Evolutionary conservation across 371 early-diverging fungal genomes (phyloP), one percentile per base, ranked within the genome.

Genomic region (Circinella minor): DNA sequence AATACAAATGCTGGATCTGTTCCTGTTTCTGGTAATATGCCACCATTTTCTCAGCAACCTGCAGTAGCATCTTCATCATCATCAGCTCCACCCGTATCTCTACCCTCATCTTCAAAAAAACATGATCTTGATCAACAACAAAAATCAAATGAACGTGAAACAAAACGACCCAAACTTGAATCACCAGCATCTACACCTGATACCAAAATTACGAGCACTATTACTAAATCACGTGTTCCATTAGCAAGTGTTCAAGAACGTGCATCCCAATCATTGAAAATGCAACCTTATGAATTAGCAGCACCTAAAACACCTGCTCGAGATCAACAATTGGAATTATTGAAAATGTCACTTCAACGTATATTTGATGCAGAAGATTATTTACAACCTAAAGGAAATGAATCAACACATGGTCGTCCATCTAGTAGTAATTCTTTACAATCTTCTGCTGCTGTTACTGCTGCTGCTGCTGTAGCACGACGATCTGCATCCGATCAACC

Each of bases 181-280:
- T 51, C 14, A 51, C 8, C 51, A 17, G 51, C n/a, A 27, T 4
- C 55, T 65, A n/a, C 38, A 20, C 27, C 55, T n/a, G 70, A 75
- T 8, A 65, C 55, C 48, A 61, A 65, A 68, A 27, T 57, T 20
- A 18, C 55, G 55, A 11, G 11, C 47, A 27, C 51, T 37, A 39
- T 61, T 9, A 36, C 43, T 17, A 38, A 46, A 63, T 49, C 61
- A 14, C 63, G 71, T 47, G 71, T 72, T 6, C 77, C 74, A 10
- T 54, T 84, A 17, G 76, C 81, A 0, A 84, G 84, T 70, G 80
- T 74, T 5, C 74, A 84, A 68, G 85, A 84, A 63, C 75, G 85
- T 9, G 85, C 81, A 0, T 76, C 67, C 27, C 81, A 82, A 63
- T 71, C 82, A 1, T 66, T 84, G 10, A 82, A 74, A 43, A 80